Evolutionary conservation across 345 rosid genomes (phyloP), one percentile per base, ranked within the genome.

Genomic region (Atalantia buxifolia): DNA sequence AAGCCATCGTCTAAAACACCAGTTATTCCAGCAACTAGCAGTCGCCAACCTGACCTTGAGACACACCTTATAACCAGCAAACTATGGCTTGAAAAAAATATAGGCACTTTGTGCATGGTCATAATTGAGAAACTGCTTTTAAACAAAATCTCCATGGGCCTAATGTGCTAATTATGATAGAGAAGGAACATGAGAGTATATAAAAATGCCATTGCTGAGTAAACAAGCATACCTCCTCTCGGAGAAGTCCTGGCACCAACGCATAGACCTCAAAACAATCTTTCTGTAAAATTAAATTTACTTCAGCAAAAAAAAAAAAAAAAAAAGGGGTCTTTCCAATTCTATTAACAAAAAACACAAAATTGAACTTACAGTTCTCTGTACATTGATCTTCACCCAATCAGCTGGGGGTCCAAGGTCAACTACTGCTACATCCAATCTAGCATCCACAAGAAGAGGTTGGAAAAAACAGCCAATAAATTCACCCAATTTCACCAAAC

Each of bases 331-430:
- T 24, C 33, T 76, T 50, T 69, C 75, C 21, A 16, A 25, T 45
- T 61, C 33, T 8, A 63, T 69, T 24, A 59, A 69, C 50, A 45
- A 45, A 45, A 45, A 45, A 12, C 14, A 42, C 13, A 19, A 13
- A 72, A 22, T 27, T 13, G 25, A 77, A 79, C 93, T 87, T 82
- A 91, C 95, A 25, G 92, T 85, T 80, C 75, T 87, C 84, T 85
- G 95, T 55, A 90, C 92, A 76, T 85, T 91, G 83, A 91, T 84
- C 84, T 90, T 91, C 78, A 91, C 93, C 95, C 95, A 91, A 79
- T 90, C 92, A 69, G 95, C 93, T 12, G 92, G 90, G 4, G 86
- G 76, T 71, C 95, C 95, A 59, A 90, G 68, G 66, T 88, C 93
- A 76, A 84, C 88, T 53, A 91, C 84, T 25, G 83, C 84, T 24